Conservation (phyloP, 1,139 yeast genomes). For the Saccharomyces hybrid region DNA sequence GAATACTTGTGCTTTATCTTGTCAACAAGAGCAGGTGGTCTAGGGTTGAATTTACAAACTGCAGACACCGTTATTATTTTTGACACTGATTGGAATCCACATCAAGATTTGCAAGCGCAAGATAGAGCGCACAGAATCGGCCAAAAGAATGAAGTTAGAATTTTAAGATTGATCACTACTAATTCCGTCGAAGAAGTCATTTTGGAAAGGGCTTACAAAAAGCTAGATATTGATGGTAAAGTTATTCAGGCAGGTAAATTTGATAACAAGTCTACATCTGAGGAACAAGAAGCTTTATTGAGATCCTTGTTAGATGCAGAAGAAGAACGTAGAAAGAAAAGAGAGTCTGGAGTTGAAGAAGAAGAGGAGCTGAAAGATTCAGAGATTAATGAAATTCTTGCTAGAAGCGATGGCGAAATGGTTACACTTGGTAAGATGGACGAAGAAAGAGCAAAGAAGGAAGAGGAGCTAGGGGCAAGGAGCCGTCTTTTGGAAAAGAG, state of each 20-base stretch:
- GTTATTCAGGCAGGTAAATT: conserved; percentile 86
- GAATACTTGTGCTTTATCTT: conserved; percentile 70
- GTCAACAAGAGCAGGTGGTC: conserved; percentile 86
- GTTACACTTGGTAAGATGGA: conserved; percentile 50
- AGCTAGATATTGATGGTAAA: conserved; percentile 78
- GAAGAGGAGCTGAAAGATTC: conserved; percentile 58
- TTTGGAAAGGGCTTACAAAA: conserved; percentile 73
- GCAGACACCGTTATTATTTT: conserved; percentile 84
- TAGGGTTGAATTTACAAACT: conserved; percentile 76
- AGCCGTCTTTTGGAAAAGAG: conserved; percentile 52
- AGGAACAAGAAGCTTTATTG: conserved; percentile 72
- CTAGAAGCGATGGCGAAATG: conserved; percentile 58
- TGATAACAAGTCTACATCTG: conserved; percentile 73
- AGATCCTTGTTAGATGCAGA: conserved; percentile 66
- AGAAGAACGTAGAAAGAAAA: conserved; percentile 48
- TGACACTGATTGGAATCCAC: conserved; percentile 90
- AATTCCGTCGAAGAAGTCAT: conserved; percentile 81
- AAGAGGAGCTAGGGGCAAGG: conserved; percentile 32
- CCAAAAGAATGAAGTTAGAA: conserved; percentile 78
- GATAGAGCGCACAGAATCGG: conserved; percentile 90
- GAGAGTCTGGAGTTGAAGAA: conserved; percentile 36
- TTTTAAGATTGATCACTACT: conserved; percentile 68
- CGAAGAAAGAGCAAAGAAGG: conserved; percentile 45
- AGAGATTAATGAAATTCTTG: conserved; percentile 63
- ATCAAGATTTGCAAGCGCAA: conserved; percentile 86